Percentiles rank a stretch among this genome's conserved stretches.
These are phyloP conservation scores for Lactarius hatsudake DNA, from an alignment of 768 basidiomycete genomes.

Conservation along the genomic window DNA sequence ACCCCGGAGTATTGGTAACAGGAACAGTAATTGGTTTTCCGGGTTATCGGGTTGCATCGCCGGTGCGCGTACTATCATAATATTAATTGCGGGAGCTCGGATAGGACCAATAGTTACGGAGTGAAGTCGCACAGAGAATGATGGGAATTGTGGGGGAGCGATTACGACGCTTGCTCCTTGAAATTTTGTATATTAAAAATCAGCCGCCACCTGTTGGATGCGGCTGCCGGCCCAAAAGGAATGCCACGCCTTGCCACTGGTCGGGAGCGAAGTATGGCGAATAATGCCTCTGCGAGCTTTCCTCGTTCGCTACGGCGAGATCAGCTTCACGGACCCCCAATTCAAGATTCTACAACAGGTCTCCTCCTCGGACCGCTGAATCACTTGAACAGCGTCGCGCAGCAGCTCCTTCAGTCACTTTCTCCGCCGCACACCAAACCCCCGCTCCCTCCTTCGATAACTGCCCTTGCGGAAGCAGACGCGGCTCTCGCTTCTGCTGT, in stretches of 20 bases:
- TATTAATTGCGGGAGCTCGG: neutral
- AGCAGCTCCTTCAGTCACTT: constrained; percentile 68
- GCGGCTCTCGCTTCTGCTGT: constrained; percentile 62
- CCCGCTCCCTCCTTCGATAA: constrained; percentile 54
- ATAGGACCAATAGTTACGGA: neutral
- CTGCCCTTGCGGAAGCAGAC: constrained; percentile 62
- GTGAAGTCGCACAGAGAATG: neutral
- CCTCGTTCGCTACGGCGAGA: neutral
- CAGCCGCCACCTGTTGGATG: too few species aligned
- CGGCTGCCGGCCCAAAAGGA: too few species aligned
- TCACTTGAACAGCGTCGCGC: constrained; percentile 60
- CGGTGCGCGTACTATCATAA: too few species aligned
- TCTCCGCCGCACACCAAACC: constrained; percentile 64
- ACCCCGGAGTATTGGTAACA: too few species aligned
- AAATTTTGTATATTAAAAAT: too few species aligned
- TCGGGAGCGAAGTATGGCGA: neutral
- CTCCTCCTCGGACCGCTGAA: constrained; percentile 62
- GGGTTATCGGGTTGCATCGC: too few species aligned
- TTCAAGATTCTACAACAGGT: constrained; percentile 52
- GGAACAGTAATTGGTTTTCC: too few species aligned
- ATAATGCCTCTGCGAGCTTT: neutral
- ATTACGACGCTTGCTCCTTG: neutral
- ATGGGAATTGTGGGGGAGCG: neutral
- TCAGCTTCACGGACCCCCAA: neutral
- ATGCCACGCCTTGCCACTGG: too few species aligned